Conservation (phyloP, 2,329 filamentous ascomycete species). For the Apiospora arundinis region DNA sequence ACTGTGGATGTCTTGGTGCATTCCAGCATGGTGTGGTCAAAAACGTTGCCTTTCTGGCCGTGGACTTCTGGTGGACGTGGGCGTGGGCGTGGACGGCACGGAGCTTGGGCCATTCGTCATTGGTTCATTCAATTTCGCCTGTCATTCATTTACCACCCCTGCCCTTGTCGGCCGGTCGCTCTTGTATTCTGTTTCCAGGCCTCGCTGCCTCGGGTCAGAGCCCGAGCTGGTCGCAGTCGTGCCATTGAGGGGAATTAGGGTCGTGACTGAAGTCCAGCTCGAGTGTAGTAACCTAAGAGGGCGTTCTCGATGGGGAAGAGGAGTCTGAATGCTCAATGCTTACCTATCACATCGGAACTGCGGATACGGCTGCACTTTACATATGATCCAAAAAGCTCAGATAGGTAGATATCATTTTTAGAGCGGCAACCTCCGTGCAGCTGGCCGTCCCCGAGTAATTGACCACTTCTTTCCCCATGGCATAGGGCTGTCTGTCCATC, state of each 20-base stretch:
- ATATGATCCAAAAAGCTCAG: not conserved
- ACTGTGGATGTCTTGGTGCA: slow-evolving; percentile 7
- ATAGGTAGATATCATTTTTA: too few relatives aligned
- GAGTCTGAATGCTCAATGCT: not conserved
- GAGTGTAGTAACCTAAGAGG: not conserved
- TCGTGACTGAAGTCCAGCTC: not conserved
- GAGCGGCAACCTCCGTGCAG: not conserved
- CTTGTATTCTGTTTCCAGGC: not conserved
- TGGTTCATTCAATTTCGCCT: not conserved
- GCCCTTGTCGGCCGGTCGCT: not conserved
- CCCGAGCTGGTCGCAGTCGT: not conserved
- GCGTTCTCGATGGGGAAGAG: not conserved
- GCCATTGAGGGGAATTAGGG: not conserved
- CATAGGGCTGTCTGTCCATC: not conserved
- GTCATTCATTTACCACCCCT: not conserved
- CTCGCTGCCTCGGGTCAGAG: not conserved
- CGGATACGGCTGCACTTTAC: not conserved
- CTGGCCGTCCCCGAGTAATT: not conserved
- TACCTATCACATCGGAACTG: not conserved
- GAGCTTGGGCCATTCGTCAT: slow-evolving; percentile 18
- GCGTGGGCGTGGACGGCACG: not conserved
- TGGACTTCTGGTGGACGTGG: not conserved
- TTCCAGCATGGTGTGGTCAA: not conserved
- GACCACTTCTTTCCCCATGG: not conserved
- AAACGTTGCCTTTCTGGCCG: not conserved